Conservation (phyloP, 352 stramenopile species). For the Plasmopara viticola region DNA sequence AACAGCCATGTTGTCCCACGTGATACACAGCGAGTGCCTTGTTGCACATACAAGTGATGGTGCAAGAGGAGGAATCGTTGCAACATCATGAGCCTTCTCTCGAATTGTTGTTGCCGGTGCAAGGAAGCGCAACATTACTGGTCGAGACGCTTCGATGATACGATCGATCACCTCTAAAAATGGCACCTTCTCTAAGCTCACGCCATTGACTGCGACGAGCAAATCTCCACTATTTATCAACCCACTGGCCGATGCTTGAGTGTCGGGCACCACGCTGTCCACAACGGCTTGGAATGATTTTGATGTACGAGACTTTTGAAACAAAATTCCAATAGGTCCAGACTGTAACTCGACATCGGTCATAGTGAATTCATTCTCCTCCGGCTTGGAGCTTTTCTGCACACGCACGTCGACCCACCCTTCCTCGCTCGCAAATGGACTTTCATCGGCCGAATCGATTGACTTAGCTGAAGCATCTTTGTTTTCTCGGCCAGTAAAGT, state of each 20-base stretch:
- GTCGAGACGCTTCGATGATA: slow-evolving; percentile 62
- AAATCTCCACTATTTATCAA: slow-evolving; percentile 68
- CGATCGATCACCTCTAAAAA: slow-evolving; percentile 76
- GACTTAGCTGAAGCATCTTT: slow-evolving; percentile 11
- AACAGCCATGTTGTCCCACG: slow-evolving; percentile 44
- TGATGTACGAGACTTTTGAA: slow-evolving; percentile 59
- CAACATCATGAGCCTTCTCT: slow-evolving; percentile 27
- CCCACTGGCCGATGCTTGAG: slow-evolving; percentile 62
- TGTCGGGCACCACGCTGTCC: slow-evolving; percentile 75
- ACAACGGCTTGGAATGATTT: slow-evolving; percentile 71
- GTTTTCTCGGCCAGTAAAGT: slow-evolving; percentile 10
- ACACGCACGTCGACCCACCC: slow-evolving; percentile 75
- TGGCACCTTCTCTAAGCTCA: slow-evolving; percentile 49
- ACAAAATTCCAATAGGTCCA: slow-evolving; percentile 71
- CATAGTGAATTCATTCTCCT: slow-evolving; percentile 38
- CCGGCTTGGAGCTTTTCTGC: slow-evolving; percentile 38
- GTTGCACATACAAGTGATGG: slow-evolving; percentile 63
- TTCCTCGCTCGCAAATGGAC: slow-evolving; percentile 39
- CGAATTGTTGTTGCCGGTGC: slow-evolving; percentile 33
- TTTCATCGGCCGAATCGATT: slow-evolving; percentile 27
- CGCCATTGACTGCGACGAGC: slow-evolving; percentile 64
- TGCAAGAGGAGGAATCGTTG: slow-evolving; percentile 52
- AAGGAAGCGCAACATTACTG: slow-evolving; percentile 63
- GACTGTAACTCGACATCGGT: slow-evolving; percentile 68
- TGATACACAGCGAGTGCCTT: slow-evolving; percentile 52